Conservation (phyloP, 129 eudicot species). For the Apium graveolens region DNA sequence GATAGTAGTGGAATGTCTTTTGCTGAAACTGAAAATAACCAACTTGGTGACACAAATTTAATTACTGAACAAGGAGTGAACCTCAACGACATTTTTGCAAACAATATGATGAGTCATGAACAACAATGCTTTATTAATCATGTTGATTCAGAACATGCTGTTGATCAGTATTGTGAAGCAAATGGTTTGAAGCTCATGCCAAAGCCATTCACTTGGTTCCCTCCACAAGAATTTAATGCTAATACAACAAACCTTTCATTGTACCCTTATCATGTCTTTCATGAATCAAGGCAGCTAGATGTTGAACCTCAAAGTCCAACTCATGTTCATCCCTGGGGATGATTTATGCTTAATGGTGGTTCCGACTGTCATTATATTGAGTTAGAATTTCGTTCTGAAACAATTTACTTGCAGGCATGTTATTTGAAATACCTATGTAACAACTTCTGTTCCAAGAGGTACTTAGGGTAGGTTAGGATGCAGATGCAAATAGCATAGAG, state of each 20-base stretch:
- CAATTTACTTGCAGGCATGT: background rate
- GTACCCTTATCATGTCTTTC: slow-evolving; percentile 10
- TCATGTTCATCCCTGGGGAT: background rate
- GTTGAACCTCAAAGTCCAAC: slow-evolving; percentile 3
- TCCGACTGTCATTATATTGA: background rate
- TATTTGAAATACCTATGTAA: background rate
- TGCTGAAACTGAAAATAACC: slow-evolving; percentile 7
- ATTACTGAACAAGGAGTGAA: background rate
- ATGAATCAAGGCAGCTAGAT: slow-evolving; percentile 14
- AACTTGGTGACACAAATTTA: slow-evolving; percentile 11
- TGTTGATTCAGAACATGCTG: background rate
- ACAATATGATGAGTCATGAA: background rate
- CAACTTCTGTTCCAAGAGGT: background rate
- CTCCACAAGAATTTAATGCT: background rate
- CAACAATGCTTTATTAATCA: background rate
- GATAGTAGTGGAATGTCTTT: background rate
- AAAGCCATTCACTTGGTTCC: background rate
- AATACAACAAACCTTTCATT: background rate
- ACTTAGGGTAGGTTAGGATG: background rate
- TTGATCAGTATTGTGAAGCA: slow-evolving; percentile 5
- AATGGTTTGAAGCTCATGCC: background rate
- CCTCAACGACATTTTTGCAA: background rate
- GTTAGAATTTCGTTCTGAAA: background rate
- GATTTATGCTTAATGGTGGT: background rate
- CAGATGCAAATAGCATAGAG: background rate